These are phyloP conservation scores for Phytopythium kandeliae DNA, from an alignment of 352 stramenopile genomes.

Conservation along the genomic window DNA sequence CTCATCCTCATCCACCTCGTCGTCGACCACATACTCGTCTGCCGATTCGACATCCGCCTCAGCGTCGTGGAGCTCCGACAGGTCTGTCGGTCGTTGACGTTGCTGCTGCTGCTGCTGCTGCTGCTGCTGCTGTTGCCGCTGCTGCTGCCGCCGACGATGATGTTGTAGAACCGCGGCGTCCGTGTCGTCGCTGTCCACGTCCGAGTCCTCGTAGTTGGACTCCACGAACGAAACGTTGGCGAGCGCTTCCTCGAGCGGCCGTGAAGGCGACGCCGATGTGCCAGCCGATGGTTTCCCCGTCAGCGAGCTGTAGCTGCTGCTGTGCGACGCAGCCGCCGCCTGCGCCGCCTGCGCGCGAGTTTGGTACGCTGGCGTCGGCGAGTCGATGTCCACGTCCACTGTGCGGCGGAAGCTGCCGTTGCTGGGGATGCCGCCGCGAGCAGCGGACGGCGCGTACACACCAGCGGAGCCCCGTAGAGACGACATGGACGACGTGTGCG, in stretches of 20 bases:
- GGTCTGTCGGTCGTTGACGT: constrained; percentile 22
- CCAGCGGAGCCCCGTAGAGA: constrained; percentile 1
- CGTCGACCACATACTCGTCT: constrained; percentile 11
- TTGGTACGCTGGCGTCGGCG: constrained; percentile 8
- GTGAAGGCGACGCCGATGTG: not conserved
- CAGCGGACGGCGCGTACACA: too few species aligned
- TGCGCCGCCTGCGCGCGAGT: not conserved
- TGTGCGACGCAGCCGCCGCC: constrained; percentile 1
- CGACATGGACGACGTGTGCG: constrained; percentile 3
- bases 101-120: constrained; percentile 1
- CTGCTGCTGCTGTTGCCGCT: not conserved
- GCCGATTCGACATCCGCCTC: constrained; percentile 17
- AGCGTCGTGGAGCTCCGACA: constrained; percentile 39
- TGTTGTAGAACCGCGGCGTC: not conserved
- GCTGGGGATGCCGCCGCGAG: constrained; percentile 29
- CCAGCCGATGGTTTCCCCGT: not conserved
- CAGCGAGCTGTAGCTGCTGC: not conserved
- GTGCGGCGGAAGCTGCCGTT: constrained; percentile 31
- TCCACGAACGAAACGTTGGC: constrained; percentile 43
- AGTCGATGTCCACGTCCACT: constrained; percentile 33
- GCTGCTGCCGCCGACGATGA: not conserved
- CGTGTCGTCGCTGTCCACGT: constrained; percentile 34
- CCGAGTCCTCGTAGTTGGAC: constrained; percentile 47
- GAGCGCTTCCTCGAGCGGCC: constrained; percentile 33
- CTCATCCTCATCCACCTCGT: constrained; percentile 52